phyloP scores from a whole-genome alignment of 1,284 basidiomycete species.

The Cronartium quercuum region DNA sequence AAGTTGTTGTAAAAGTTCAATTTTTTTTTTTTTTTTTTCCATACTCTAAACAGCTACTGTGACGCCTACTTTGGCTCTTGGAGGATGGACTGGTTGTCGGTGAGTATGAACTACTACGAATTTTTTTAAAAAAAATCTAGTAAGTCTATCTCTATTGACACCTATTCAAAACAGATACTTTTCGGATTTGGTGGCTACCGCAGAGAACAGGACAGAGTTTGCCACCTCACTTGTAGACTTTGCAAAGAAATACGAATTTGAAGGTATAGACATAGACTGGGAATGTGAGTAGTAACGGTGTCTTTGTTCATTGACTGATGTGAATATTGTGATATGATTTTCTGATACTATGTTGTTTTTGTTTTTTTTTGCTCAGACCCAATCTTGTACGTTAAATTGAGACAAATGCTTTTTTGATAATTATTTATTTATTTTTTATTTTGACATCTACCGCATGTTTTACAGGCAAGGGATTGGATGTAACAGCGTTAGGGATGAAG shows the following conservation, averaged over 20 bases:
- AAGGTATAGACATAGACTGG: slow-evolving; percentile 35
- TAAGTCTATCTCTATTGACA: background rate
- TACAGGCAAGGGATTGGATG: slow-evolving; percentile 35
- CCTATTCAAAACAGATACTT: slow-evolving; percentile 10
- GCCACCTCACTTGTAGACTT: slow-evolving; percentile 23
- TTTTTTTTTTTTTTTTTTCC: too few species aligned
- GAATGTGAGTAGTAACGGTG: slow-evolving; percentile 27
- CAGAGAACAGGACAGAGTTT: slow-evolving; percentile 22
- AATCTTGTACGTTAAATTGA: slow-evolving; percentile 30
- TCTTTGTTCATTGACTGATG: background rate
- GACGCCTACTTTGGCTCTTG: slow-evolving; percentile 4
- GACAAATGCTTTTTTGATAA: too few species aligned
- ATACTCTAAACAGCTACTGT: slow-evolving; percentile 19
- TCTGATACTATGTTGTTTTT: too few species aligned
- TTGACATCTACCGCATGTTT: too few species aligned
- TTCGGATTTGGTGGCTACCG: slow-evolving; percentile 15
- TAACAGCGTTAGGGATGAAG: slow-evolving; percentile 11
- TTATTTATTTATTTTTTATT: too few species aligned
- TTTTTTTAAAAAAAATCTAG: background rate
- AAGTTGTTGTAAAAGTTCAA: background rate
- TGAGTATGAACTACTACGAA: background rate
- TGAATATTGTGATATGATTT: too few species aligned
- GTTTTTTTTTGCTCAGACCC: slow-evolving; percentile 5
- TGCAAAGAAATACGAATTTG: slow-evolving; percentile 32
- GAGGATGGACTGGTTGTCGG: slow-evolving; percentile 30